phyloP scores from a whole-genome alignment of 1,139 yeast genomes.

The Lodderomyces beijingensis region DNA sequence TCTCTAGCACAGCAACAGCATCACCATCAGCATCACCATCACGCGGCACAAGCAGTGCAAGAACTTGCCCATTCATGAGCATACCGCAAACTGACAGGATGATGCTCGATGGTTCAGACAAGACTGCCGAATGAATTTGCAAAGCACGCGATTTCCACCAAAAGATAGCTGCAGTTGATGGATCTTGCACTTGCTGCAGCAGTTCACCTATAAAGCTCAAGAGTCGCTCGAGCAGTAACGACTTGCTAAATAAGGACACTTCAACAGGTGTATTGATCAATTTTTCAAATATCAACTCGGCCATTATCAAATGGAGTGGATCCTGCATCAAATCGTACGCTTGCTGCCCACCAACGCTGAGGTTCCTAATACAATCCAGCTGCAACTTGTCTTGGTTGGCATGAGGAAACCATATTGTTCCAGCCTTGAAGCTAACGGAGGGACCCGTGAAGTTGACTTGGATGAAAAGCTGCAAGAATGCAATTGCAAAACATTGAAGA shows the following conservation, averaged over 20 bases:
- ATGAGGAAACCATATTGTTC: conserved; percentile 27
- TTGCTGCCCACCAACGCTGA: conserved; percentile 57
- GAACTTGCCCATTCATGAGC: conserved; percentile 31
- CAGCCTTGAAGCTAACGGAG: conserved; percentile 34
- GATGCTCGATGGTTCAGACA: conserved; percentile 53
- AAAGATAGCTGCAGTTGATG: conserved; percentile 37
- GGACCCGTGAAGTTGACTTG: conserved; percentile 90
- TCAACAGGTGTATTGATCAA: conserved; percentile 31
- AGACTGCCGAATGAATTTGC: conserved; percentile 56
- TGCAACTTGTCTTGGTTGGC: conserved; percentile 28
- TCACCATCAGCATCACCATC: conserved; percentile 22
- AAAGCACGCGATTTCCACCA: conserved; percentile 78
- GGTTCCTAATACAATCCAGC: conserved; percentile 29
- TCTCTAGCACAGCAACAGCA: conserved; percentile 6
- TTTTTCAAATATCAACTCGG: conserved; percentile 50
- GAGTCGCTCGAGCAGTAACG: neutral
- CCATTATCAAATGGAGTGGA: conserved; percentile 48
- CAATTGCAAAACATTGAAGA: conserved; percentile 44
- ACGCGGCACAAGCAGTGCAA: no score
- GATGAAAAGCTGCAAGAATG: conserved; percentile 62
- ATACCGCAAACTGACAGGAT: conserved; percentile 38
- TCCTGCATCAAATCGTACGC: conserved; percentile 58
- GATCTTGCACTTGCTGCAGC: neutral
- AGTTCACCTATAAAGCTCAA: neutral
- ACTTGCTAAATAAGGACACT: conserved; percentile 19